phyloP scores from a whole-genome alignment of 257 asterid genomes.

The Schizonepeta tenuifolia region DNA sequence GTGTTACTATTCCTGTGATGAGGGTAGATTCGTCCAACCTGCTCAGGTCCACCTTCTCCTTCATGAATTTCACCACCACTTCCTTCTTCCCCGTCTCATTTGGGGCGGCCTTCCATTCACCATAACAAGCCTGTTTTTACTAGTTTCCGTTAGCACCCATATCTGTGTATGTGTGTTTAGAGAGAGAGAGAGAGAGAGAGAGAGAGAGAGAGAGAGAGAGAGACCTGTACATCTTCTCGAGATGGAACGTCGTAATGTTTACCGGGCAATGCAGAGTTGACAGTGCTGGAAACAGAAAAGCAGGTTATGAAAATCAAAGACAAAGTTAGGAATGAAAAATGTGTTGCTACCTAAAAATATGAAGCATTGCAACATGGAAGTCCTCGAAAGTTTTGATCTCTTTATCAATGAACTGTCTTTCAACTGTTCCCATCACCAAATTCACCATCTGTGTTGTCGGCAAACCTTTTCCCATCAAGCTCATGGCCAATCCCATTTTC shows the following conservation, averaged over 20 bases:
- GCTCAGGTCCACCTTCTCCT: slow-evolving; percentile 57
- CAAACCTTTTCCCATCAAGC: slow-evolving; percentile 79
- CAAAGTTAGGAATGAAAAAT: no score
- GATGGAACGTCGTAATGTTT: slow-evolving; percentile 79
- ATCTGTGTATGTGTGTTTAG: background rate
- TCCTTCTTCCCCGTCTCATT: slow-evolving; percentile 48
- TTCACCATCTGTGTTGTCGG: slow-evolving; percentile 64
- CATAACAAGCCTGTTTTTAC: slow-evolving; percentile 50
- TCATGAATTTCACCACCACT: slow-evolving; percentile 63
- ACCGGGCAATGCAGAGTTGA: slow-evolving; percentile 84
- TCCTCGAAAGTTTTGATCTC: slow-evolving; percentile 51
- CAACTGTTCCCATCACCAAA: slow-evolving; percentile 69
- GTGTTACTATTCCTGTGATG: slow-evolving; percentile 69
- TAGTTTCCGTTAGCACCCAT: slow-evolving; percentile 22
- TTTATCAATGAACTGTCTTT: slow-evolving; percentile 59
- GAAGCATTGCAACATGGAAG: slow-evolving; percentile 75
- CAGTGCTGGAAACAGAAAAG: slow-evolving; percentile 50
- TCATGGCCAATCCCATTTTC: slow-evolving; percentile 73
- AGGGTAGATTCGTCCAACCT: slow-evolving; percentile 68
- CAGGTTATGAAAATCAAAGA: background rate
- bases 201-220: slow-evolving; percentile 37
- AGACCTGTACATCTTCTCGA: slow-evolving; percentile 58
- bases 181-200: slow-evolving; percentile 25
- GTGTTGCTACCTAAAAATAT: slow-evolving; percentile 57
- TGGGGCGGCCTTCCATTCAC: slow-evolving; percentile 41